Evolutionary conservation across 768 basidiomycete species (phyloP).

Genomic region (Psilocybe sp.): DNA sequence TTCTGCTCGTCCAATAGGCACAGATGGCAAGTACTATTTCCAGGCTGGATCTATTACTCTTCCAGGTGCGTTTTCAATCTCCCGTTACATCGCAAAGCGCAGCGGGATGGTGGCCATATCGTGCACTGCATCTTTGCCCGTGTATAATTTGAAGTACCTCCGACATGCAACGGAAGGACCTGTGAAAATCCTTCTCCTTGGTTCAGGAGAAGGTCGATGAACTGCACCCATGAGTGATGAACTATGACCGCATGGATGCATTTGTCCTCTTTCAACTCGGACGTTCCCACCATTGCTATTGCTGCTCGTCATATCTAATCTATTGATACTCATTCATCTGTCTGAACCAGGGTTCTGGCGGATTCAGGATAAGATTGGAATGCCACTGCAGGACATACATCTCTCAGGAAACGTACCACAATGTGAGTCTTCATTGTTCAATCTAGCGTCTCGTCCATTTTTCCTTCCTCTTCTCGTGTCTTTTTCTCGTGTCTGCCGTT

Average conservation of each 20-base stretch:
- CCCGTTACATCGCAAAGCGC: not conserved
- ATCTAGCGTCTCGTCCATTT: not conserved
- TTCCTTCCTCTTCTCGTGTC: constrained; percentile 1
- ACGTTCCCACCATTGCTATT: not conserved
- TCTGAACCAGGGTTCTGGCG: constrained; percentile 66
- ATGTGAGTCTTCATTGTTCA: constrained; percentile 42
- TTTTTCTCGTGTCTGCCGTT: not conserved
- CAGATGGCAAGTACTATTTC: constrained; percentile 70
- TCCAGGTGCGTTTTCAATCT: constrained; percentile 42
- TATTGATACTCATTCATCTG: constrained; percentile 1
- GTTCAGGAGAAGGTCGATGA: too few species aligned
- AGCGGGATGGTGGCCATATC: not conserved
- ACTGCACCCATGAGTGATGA: too few species aligned
- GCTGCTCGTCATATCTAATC: not conserved
- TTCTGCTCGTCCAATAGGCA: constrained; percentile 32
- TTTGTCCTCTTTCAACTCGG: too few species aligned
- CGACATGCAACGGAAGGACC: too few species aligned
- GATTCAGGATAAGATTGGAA: constrained; percentile 72
- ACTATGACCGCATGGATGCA: too few species aligned
- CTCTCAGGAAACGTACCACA: constrained; percentile 66
- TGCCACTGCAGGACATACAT: constrained; percentile 72
- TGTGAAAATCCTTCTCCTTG: too few species aligned
- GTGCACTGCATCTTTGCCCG: not conserved
- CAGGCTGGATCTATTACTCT: constrained; percentile 71
- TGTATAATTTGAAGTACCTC: not conserved